Conservation (phyloP, 345 rosid genomes). For the Arabis alpina region DNA sequence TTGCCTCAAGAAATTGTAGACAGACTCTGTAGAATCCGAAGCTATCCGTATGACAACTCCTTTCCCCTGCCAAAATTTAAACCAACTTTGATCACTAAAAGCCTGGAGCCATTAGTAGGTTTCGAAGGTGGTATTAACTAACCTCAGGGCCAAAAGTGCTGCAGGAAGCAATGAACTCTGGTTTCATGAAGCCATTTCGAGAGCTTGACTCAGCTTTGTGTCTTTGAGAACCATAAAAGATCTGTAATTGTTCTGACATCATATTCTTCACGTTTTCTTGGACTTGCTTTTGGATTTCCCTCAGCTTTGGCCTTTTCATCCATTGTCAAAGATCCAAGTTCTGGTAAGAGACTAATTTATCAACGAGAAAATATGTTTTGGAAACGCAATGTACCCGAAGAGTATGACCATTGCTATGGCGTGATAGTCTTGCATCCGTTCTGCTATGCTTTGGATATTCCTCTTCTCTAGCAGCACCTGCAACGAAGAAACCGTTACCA, state of each 20-base stretch:
- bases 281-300: slow-evolving; percentile 62
- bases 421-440: slow-evolving; percentile 78
- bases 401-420: slow-evolving; percentile 84
- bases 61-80: slow-evolving; percentile 53
- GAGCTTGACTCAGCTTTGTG: slow-evolving; percentile 40
- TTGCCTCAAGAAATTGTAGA: slow-evolving; percentile 70
- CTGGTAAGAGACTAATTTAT: too few species aligned
- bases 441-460: slow-evolving; percentile 49
- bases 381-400: slow-evolving; percentile 55
- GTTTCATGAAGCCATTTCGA: slow-evolving; percentile 45
- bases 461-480: slow-evolving; percentile 78
- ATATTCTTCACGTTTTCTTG: slow-evolving; percentile 78
- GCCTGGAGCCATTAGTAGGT: not conserved
- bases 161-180: slow-evolving; percentile 75
- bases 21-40: slow-evolving; percentile 81
- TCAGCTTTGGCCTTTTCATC: slow-evolving; percentile 65
- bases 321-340: not conserved
- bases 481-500: slow-evolving; percentile 17
- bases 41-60: slow-evolving; percentile 78
- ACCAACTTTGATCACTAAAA: slow-evolving; percentile 7
- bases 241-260: slow-evolving; percentile 72
- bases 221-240: slow-evolving; percentile 48
- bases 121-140: slow-evolving; percentile 38
- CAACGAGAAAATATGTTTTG: too few species aligned
- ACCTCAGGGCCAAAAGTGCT: slow-evolving; percentile 87